Base-by-base conservation (phyloP, 768 basidiomycete species). In the Cyathus striatus region DNA sequence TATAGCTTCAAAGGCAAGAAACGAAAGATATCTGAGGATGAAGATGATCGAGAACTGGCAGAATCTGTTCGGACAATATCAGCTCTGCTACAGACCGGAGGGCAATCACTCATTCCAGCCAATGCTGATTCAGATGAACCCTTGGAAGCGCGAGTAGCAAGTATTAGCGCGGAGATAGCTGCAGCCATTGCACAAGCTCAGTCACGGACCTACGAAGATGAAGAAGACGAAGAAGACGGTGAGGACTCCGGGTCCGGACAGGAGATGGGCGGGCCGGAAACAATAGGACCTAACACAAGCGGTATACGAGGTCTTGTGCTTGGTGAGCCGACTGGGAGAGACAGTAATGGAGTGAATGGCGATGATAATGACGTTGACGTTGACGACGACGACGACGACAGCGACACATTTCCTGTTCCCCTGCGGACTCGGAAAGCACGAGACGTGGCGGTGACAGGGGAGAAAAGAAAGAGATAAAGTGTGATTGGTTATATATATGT, bases 1-100 rank as follows among this genome's bases (percentile, higher is more conserved):
- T 87, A 86, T 57, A 86, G 75, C 49, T 88, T 89, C 57, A 88
- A 86, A 55, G 72, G 81, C 13, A 87, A 87, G 60, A 82, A 78
- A 49, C 76, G 78, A 43, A 70, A 80, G 48, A 61, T 70, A 22
- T 60, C 60, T 26, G 74, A 73, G 23, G 75, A 78, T 16, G 80
- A 85, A 7, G 76, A 79, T n/a, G 79, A 84, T 40, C 67, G 69
- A 33, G 79, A 81, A 39, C 57, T 88, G 42, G 83, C 78, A 43
- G 85, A 86, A 53, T 84, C 83, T 6, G 82, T 87, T 33, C 78
- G 83, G 38, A 83, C 84, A 23, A 80, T 89, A 42, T 82, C 86
- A 27, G 84, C 83, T 2, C 59, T 88, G 37, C 76, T 88, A 40
- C 76, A 81, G 47, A 68, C 75, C 3, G 72, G 66, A 37, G 60